Conservation (phyloP, 805 yeast species). For the Zygotorulaspora florentina region DNA sequence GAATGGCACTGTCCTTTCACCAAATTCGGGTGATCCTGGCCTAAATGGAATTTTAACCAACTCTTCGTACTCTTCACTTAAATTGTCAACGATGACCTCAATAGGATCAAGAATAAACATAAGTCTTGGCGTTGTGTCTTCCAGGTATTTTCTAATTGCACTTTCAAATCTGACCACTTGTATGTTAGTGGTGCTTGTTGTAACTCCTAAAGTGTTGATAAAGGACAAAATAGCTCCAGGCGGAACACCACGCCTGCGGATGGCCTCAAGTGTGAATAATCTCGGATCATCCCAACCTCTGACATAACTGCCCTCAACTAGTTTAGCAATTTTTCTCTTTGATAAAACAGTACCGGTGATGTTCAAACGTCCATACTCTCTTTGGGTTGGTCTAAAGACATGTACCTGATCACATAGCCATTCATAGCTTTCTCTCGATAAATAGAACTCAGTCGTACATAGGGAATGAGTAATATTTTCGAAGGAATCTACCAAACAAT, state of each 20-base stretch:
- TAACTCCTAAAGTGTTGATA: constrained; percentile 93
- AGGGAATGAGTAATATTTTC: constrained; percentile 94
- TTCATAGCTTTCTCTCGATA: constrained; percentile 92
- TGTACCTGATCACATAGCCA: constrained; percentile 96
- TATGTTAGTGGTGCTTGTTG: constrained; percentile 87
- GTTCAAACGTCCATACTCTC: constrained; percentile 96
- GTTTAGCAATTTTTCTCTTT: constrained; percentile 91
- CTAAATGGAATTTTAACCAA: constrained; percentile 77
- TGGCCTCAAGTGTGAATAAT: constrained; percentile 87
- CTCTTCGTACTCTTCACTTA: constrained; percentile 70
- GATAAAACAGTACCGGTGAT: constrained; percentile 92
- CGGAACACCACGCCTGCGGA: constrained; percentile 96
- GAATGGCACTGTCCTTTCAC: constrained; percentile 71
- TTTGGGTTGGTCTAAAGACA: constrained; percentile 96
- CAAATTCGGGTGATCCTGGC: constrained; percentile 77
- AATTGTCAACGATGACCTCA: constrained; percentile 75
- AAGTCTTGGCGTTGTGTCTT: constrained; percentile 86
- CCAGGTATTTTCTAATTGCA: constrained; percentile 82
- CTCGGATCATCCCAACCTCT: constrained; percentile 99
- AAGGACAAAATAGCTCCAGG: constrained; percentile 95
- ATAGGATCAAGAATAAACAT: constrained; percentile 91
- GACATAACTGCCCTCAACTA: constrained; percentile 75
- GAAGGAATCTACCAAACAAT: constrained; percentile 96
- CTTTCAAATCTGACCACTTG: constrained; percentile 87
- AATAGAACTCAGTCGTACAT: constrained; percentile 91